A percentile compares a stretch with the other conserved stretches of the same genome.
phyloP scores from a whole-genome alignment of 2,329 filamentous ascomycete genomes.

The Penicillium verrucosum region DNA sequence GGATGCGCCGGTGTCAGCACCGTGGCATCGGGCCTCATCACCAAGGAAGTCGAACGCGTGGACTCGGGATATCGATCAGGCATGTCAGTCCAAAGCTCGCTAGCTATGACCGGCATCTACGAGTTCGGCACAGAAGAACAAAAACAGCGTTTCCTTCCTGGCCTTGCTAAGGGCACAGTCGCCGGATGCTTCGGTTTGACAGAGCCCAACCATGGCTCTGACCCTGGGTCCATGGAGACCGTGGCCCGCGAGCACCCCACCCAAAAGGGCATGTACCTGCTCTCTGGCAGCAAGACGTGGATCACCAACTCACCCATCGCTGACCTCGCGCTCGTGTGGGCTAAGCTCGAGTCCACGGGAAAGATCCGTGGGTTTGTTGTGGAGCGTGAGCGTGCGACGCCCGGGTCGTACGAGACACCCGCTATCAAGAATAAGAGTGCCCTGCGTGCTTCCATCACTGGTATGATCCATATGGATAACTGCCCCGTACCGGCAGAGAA shows the following conservation, averaged over 20 bases:
- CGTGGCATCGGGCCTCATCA: constrained; percentile 85
- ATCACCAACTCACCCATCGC: constrained; percentile 92
- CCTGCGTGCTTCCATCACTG: constrained; percentile 86
- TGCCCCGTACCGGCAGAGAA: constrained; percentile 85
- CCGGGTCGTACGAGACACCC: constrained; percentile 87
- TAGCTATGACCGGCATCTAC: constrained; percentile 90
- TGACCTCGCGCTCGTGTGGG: constrained; percentile 84
- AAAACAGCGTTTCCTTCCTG: constrained; percentile 77
- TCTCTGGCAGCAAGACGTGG: constrained; percentile 88
- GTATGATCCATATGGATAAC: constrained; percentile 94
- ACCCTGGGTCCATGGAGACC: constrained; percentile 88
- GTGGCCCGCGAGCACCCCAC: constrained; percentile 78
- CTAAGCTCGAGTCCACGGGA: constrained; percentile 82
- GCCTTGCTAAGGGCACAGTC: constrained; percentile 76
- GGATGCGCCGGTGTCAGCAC: constrained; percentile 84
- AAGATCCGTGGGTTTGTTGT: constrained; percentile 93
- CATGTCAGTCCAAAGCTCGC: constrained; percentile 88
- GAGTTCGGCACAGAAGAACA: constrained; percentile 84
- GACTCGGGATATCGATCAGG: constrained; percentile 89
- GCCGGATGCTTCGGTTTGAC: constrained; percentile 86
- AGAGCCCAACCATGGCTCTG: constrained; percentile 88
- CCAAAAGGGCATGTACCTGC: constrained; percentile 74
- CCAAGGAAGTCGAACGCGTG: constrained; percentile 82
- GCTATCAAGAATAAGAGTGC: constrained; percentile 94
- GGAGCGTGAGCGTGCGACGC: constrained; percentile 77